Conservation (phyloP, 164 flowering plant genomes). For the Cinnamomum chago region DNA sequence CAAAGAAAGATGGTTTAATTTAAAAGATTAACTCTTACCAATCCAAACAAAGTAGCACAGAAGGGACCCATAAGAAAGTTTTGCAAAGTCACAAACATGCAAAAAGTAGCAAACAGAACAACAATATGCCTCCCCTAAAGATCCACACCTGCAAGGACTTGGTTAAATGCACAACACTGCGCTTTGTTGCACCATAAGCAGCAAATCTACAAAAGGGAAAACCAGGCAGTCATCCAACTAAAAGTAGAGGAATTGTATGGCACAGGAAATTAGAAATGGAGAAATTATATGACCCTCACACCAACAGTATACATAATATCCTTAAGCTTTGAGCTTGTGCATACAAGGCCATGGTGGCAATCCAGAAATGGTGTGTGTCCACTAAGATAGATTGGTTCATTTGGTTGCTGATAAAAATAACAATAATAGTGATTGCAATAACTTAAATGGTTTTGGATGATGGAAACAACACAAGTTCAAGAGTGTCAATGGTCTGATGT, state of each 20-base stretch:
- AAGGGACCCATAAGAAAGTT: not conserved
- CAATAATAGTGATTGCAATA: no score
- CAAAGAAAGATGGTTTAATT: not conserved
- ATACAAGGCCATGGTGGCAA: no score
- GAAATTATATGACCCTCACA: not conserved
- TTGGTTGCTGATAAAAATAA: no score
- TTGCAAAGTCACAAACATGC: not conserved
- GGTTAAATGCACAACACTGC: slow-evolving; percentile 95
- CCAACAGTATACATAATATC: no score
- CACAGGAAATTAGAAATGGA: not conserved
- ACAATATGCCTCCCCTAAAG: not conserved
- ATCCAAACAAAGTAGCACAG: not conserved
- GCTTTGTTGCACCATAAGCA: slow-evolving; percentile 95
- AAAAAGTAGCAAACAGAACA: not conserved
- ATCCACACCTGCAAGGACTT: slow-evolving; percentile 80
- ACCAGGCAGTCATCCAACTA: slow-evolving; percentile 7
- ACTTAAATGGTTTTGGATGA: no score
- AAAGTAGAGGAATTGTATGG: not conserved
- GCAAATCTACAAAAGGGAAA: slow-evolving; percentile 57
- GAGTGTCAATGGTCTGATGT: no score
- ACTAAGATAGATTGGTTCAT: no score
- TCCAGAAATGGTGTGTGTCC: no score
- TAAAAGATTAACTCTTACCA: not conserved
- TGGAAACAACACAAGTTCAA: no score
- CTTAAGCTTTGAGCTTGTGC: no score